Percentiles rank a stretch among this genome's conserved stretches.
phyloP scores from a whole-genome alignment of 768 basidiomycete species.

The Mrakia hoshinonis region DNA sequence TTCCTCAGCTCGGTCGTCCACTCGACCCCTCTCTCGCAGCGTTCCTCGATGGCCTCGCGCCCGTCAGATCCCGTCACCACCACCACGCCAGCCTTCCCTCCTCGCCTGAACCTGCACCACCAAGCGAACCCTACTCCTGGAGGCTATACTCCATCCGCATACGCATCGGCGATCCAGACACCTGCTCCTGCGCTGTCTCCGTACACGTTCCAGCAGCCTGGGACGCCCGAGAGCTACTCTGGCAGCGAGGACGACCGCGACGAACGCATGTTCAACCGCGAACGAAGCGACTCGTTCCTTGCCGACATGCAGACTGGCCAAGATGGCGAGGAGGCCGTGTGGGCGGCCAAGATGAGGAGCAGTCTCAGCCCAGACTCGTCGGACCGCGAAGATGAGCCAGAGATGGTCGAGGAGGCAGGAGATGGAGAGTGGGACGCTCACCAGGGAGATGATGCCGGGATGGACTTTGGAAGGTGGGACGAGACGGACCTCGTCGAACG shows the following conservation, averaged over 20 bases:
- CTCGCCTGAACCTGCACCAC: neutral
- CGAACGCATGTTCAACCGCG: conserved; percentile 1
- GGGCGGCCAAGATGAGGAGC: conserved; percentile 17
- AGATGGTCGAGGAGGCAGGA: neutral
- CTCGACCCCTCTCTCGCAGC: neutral
- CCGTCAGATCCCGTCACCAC: neutral
- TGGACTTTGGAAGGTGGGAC: neutral
- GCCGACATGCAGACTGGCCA: neutral
- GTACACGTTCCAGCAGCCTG: conserved; percentile 18
- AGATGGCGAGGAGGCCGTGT: neutral
- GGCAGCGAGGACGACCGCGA: conserved; percentile 19
- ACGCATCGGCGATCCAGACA: neutral
- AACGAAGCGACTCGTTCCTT: neutral
- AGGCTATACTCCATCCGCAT: neutral
- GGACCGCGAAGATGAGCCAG: neutral
- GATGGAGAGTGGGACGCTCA: neutral
- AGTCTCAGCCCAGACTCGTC: conserved; percentile 16
- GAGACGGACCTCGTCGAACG: neutral
- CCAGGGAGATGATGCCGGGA: neutral
- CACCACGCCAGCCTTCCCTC: neutral
- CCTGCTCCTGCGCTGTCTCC: conserved; percentile 24
- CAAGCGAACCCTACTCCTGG: neutral
- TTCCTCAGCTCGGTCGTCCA: neutral
- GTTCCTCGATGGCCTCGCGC: neutral
- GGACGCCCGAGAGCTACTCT: conserved; percentile 27